Evolutionary conservation across 1,284 basidiomycete genomes (phyloP).

Genomic region (Ganoderma sp.): DNA sequence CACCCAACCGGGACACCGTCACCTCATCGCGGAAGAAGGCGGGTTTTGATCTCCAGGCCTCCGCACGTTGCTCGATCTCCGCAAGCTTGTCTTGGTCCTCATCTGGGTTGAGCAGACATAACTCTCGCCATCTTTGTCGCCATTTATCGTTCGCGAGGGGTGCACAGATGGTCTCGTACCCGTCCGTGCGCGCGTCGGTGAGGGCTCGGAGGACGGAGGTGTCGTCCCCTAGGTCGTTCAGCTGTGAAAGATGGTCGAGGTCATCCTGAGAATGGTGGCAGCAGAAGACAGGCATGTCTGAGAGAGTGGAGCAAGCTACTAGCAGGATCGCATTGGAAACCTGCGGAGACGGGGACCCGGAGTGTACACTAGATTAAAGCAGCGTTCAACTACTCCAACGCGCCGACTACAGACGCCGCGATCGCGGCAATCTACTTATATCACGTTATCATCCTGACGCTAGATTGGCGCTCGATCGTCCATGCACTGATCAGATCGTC

Average conservation of each 20-base stretch:
- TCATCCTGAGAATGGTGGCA: slow-evolving; percentile 46
- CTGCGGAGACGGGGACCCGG: not conserved
- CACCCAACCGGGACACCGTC: slow-evolving; percentile 85
- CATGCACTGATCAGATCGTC: slow-evolving; percentile 12
- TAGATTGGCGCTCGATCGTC: slow-evolving; percentile 13
- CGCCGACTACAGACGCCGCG: not conserved
- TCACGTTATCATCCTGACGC: slow-evolving; percentile 13
- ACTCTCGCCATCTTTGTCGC: slow-evolving; percentile 87
- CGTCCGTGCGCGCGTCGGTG: slow-evolving; percentile 57
- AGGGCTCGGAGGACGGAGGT: slow-evolving; percentile 59
- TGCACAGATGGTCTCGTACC: slow-evolving; percentile 74
- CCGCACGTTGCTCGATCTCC: slow-evolving; percentile 73
- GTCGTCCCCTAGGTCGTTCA: slow-evolving; percentile 35
- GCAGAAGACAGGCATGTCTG: slow-evolving; percentile 45
- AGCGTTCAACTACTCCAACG: not conserved
- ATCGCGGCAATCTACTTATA: slow-evolving; percentile 4
- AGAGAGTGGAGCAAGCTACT: not conserved
- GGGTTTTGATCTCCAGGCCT: slow-evolving; percentile 87
- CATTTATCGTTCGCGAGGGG: slow-evolving; percentile 88
- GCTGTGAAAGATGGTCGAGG: slow-evolving; percentile 37
- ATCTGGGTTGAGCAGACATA: slow-evolving; percentile 77
- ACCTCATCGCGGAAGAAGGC: slow-evolving; percentile 86
- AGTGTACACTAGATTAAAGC: not conserved
- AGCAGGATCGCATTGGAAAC: slow-evolving; percentile 13
- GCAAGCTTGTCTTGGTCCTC: slow-evolving; percentile 57